Evolutionary conservation across 768 basidiomycete species (phyloP).

Genomic region (Agaricus sinodeliciosus): DNA sequence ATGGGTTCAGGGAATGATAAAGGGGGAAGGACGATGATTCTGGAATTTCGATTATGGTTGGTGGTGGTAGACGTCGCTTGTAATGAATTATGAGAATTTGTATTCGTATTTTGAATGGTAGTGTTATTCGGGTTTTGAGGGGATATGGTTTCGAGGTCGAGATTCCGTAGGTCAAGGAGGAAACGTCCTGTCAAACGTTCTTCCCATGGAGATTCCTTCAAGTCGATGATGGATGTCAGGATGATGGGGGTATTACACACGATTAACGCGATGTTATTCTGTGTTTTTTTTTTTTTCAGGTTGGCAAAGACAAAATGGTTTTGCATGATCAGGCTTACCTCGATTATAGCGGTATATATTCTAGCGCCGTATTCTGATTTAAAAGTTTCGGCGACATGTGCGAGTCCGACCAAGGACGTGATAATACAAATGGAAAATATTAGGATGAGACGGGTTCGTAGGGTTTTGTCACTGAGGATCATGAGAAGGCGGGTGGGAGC

Average conservation of each 20-base stretch:
- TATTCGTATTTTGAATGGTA: no score
- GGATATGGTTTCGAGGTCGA: not conserved
- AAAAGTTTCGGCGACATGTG: slow-evolving; percentile 39
- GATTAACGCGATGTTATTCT: slow-evolving; percentile 30
- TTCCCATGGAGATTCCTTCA: slow-evolving; percentile 9
- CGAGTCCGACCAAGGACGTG: slow-evolving; percentile 38
- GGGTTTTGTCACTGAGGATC: slow-evolving; percentile 28
- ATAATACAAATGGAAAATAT: slow-evolving; percentile 50
- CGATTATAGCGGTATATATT: slow-evolving; percentile 5
- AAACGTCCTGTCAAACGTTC: not conserved
- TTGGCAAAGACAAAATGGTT: no score
- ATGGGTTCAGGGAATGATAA: not conserved
- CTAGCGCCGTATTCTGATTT: not conserved
- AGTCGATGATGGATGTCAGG: slow-evolving; percentile 18
- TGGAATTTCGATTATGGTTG: not conserved
- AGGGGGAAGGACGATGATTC: not conserved
- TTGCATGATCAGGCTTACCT: not conserved
- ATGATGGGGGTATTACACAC: slow-evolving; percentile 35
- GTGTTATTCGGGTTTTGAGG: not conserved
- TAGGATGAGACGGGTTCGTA: slow-evolving; percentile 37
- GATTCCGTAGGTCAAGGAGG: slow-evolving; percentile 1
- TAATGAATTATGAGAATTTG: not conserved
- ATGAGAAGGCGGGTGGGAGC: slow-evolving; percentile 40
- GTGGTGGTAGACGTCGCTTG: not conserved
- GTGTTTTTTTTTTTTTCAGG: not conserved